phyloP scores from a whole-genome alignment of 768 basidiomycete species.

The Nidularia pulvinata region DNA sequence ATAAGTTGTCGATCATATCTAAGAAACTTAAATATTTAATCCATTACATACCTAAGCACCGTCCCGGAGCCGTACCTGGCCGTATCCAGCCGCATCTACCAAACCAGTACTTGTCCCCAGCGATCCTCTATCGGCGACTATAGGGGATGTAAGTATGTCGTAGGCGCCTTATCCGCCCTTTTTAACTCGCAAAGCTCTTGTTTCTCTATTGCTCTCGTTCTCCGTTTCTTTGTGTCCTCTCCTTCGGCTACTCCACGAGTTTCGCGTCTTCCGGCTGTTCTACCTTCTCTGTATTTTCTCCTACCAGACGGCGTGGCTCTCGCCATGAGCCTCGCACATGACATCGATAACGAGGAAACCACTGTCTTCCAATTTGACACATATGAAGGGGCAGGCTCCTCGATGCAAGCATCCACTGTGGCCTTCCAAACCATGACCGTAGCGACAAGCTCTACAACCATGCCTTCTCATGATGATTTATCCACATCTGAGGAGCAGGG shows the following conservation, averaged over 20 bases:
- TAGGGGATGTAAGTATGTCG: constrained; percentile 15
- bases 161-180: background rate
- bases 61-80: too few relatives aligned
- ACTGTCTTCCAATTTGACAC: constrained; percentile 50
- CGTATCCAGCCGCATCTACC: too few relatives aligned
- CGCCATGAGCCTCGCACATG: constrained; percentile 32
- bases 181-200: too few relatives aligned
- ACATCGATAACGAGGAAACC: constrained; percentile 56
- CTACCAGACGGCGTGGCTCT: background rate
- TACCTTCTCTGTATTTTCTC: constrained; percentile 5
- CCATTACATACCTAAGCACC: too few relatives aligned
- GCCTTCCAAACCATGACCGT: constrained; percentile 1
- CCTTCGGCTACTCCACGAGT: background rate
- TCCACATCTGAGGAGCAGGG: constrained; percentile 24
- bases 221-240: background rate
- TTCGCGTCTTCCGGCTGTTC: constrained; percentile 12
- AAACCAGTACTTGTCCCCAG: constrained; percentile 27
- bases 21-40: too few relatives aligned
- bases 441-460: constrained; percentile 12
- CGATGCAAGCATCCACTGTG: too few relatives aligned
- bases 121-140: constrained; percentile 24
- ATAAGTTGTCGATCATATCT: too few relatives aligned
- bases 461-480: constrained; percentile 24
- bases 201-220: background rate
- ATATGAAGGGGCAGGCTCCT: too few relatives aligned